Percentiles rank a stretch among this genome's conserved stretches.
Evolutionary conservation across 169 alveolate species (phyloP).

Genomic region (Cyclospora cayetanensis): DNA sequence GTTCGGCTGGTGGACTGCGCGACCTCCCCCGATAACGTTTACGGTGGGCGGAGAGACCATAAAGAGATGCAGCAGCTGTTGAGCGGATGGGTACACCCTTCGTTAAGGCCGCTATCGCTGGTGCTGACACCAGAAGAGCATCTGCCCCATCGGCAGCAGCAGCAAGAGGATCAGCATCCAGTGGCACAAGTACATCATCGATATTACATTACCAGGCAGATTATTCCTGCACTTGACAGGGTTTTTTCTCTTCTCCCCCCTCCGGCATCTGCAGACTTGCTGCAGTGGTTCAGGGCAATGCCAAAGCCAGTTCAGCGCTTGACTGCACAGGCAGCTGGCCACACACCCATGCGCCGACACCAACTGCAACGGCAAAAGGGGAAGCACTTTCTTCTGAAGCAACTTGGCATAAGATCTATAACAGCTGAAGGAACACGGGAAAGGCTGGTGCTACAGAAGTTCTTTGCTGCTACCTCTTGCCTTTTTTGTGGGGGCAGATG

Average conservation of each 20-base stretch:
- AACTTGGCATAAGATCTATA: constrained; percentile 7
- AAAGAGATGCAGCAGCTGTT: constrained; percentile 46
- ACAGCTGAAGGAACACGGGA: constrained; percentile 26
- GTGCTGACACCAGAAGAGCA: constrained; percentile 36
- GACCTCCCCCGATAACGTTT: constrained; percentile 61
- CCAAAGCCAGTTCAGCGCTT: constrained; percentile 64
- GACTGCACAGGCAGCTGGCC: constrained; percentile 4
- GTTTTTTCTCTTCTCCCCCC: constrained; percentile 62
- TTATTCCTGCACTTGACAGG: constrained; percentile 73
- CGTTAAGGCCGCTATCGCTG: not conserved
- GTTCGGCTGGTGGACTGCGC: constrained; percentile 66
- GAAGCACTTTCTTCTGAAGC: constrained; percentile 59
- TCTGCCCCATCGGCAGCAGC: constrained; percentile 34
- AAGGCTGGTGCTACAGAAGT: constrained; percentile 57
- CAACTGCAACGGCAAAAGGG: constrained; percentile 38
- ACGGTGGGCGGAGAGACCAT: constrained; percentile 66
- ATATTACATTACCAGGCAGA: constrained; percentile 70
- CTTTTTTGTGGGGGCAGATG: constrained; percentile 58
- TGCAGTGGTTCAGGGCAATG: constrained; percentile 70
- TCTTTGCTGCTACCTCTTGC: constrained; percentile 66
- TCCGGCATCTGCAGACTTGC: constrained; percentile 54
- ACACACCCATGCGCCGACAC: not conserved
- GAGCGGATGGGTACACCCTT: constrained; percentile 24
- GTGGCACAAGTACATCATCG: constrained; percentile 22
- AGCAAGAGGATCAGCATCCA: not conserved